Percentiles rank a stretch among this genome's conserved stretches.
phyloP scores from a whole-genome alignment of 2,329 filamentous ascomycete genomes.

The Chrysoporthe cubensis region DNA sequence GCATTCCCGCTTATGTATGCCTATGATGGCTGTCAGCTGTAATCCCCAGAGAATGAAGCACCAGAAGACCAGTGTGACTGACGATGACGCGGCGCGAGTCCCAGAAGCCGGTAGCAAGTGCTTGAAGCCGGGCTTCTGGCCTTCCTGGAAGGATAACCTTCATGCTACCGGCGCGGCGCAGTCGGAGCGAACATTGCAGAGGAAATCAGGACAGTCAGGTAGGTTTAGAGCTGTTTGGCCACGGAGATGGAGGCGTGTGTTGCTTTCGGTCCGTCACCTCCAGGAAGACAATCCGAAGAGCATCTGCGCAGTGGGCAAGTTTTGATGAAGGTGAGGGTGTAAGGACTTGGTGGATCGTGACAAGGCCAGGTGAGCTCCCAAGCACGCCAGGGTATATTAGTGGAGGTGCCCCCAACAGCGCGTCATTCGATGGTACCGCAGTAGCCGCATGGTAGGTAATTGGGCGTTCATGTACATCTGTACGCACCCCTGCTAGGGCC shows the following conservation, averaged over 20 bases:
- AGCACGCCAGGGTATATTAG: background rate
- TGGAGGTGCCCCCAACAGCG: background rate
- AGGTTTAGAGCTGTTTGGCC: background rate
- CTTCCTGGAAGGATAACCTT: conserved; percentile 53
- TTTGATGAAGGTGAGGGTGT: background rate
- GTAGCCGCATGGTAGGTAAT: background rate
- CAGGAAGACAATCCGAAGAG: background rate
- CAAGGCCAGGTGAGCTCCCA: conserved; percentile 7
- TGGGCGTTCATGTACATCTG: background rate
- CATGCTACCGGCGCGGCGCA: conserved; percentile 41
- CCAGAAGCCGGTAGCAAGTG: conserved; percentile 52
- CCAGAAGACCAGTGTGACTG: conserved; percentile 30
- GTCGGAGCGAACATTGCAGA: conserved; percentile 24
- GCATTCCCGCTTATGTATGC: conserved; percentile 89
- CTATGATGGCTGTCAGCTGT: conserved; percentile 46
- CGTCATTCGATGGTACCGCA: conserved; percentile 3
- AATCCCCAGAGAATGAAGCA: background rate
- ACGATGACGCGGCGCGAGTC: conserved; percentile 43
- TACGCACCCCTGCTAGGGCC: conserved; percentile 1
- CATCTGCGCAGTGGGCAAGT: background rate
- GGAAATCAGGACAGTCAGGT: background rate
- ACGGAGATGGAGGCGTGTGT: background rate
- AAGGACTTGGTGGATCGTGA: conserved; percentile 2
- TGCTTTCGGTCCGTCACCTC: background rate
- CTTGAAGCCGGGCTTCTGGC: conserved; percentile 52